phyloP scores from a whole-genome alignment of 148 eudicot genomes.

The Beta vulgaris region DNA sequence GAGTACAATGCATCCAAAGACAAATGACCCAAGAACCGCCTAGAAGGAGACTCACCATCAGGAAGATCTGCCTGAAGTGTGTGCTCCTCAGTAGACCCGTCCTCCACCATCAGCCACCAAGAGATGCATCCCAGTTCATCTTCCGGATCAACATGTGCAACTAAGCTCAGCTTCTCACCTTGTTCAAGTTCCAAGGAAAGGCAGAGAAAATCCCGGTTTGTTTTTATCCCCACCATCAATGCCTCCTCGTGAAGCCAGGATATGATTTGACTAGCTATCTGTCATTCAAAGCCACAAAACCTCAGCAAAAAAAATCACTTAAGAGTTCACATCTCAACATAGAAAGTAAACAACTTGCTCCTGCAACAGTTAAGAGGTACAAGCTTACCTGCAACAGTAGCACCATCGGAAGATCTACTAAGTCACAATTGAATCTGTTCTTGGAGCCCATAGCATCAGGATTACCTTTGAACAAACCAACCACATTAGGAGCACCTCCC shows the following conservation, averaged over 20 bases:
- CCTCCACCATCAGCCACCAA: slow-evolving; percentile 83
- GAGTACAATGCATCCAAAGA: slow-evolving; percentile 64
- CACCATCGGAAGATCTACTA: slow-evolving; percentile 73
- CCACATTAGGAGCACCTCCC: slow-evolving; percentile 76
- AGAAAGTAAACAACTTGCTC: not conserved
- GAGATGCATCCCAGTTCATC: slow-evolving; percentile 75
- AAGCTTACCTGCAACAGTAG: slow-evolving; percentile 78
- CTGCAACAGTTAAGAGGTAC: not conserved
- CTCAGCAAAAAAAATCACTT: not conserved
- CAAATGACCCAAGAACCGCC: slow-evolving; percentile 68
- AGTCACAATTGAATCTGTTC: slow-evolving; percentile 62
- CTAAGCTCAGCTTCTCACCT: slow-evolving; percentile 70
- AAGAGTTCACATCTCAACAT: not conserved
- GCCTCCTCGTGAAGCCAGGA: slow-evolving; percentile 94
- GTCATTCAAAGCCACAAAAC: slow-evolving; percentile 9
- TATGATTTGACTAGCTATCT: slow-evolving; percentile 83
- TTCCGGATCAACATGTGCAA: slow-evolving; percentile 83
- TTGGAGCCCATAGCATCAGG: slow-evolving; percentile 49
- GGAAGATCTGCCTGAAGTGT: slow-evolving; percentile 38
- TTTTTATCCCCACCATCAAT: slow-evolving; percentile 66
- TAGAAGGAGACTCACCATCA: slow-evolving; percentile 37
- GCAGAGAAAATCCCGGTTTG: slow-evolving; percentile 65
- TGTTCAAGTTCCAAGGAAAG: slow-evolving; percentile 76
- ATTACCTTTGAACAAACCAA: slow-evolving; percentile 63
- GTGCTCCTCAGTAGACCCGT: slow-evolving; percentile 48